These are phyloP conservation scores for Trichoderma harzianum DNA, from an alignment of 2,329 filamentous ascomycete species.

Conservation along the genomic window DNA sequence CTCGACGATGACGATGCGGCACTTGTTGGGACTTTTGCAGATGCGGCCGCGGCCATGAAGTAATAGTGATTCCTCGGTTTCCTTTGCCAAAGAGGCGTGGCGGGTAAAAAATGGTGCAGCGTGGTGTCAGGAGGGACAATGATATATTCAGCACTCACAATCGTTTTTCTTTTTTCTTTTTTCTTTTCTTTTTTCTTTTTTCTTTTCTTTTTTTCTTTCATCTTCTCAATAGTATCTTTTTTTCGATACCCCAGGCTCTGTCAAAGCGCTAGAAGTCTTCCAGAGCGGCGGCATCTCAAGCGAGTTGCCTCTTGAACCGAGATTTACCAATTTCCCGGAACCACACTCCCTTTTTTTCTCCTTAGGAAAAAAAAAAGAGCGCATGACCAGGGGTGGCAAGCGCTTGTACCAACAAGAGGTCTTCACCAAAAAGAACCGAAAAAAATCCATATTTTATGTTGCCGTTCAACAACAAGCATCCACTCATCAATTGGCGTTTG, in stretches of 20 bases:
- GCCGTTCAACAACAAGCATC: not conserved
- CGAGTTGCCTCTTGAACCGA: constrained; percentile 11
- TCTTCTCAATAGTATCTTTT: not conserved
- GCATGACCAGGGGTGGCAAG: constrained; percentile 15
- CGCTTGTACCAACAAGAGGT: constrained; percentile 18
- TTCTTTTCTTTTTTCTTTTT: not conserved
- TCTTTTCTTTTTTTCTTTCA: not conserved
- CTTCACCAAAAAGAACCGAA: not conserved
- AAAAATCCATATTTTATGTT: not conserved
- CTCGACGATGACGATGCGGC: constrained; percentile 38
- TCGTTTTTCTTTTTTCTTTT: not conserved
- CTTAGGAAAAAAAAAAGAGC: constrained; percentile 2
- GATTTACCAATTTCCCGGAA: constrained; percentile 16
- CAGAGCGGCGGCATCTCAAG: constrained; percentile 5
- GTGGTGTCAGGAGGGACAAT: not conserved
- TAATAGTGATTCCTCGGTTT: constrained; percentile 20
- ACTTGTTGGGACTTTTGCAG: constrained; percentile 59
- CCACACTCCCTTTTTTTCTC: constrained; percentile 10
- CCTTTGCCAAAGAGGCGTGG: not conserved
- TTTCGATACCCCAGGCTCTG: constrained; percentile 14
- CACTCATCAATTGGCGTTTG: not conserved
- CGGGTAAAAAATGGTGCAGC: not conserved
- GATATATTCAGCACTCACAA: constrained; percentile 9
- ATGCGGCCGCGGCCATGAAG: constrained; percentile 53
- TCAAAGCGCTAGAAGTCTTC: not conserved